Evolutionary conservation across 192 early-diverging fungal genomes (phyloP).

Genomic region (Coemansia sp.): DNA sequence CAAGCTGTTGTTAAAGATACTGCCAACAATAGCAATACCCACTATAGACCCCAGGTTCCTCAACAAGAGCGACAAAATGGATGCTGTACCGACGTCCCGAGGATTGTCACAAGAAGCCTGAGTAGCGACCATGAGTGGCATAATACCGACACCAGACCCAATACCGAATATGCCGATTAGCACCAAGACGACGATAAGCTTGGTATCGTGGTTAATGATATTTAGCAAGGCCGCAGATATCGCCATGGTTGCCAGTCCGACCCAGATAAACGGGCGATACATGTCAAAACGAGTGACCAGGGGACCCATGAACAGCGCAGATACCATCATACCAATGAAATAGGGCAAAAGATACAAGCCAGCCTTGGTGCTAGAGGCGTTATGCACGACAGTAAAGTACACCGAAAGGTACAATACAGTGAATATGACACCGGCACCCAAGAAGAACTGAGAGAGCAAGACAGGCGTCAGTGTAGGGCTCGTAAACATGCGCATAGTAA

Average conservation of each 20-base stretch:
- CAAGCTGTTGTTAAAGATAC: constrained; percentile 35
- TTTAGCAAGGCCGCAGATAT: constrained; percentile 24
- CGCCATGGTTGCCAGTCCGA: constrained; percentile 19
- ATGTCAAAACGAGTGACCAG: constrained; percentile 21
- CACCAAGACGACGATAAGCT: constrained; percentile 15
- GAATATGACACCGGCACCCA: constrained; percentile 28
- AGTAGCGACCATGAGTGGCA: constrained; percentile 29
- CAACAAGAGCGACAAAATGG: constrained; percentile 22
- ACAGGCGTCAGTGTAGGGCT: constrained; percentile 16
- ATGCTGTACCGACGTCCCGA: constrained; percentile 23
- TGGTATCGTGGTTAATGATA: constrained; percentile 19
- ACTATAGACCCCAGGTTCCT: constrained; percentile 30
- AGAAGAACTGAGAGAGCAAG: constrained; percentile 25
- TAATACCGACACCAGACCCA: constrained; percentile 21
- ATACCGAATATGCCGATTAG: constrained; percentile 32
- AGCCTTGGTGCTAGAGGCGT: constrained; percentile 18
- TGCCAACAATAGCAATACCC: constrained; percentile 32
- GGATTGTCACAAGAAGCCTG: constrained; percentile 23
- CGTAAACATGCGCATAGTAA: constrained; percentile 56
- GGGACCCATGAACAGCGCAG: constrained; percentile 20
- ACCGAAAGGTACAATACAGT: constrained; percentile 34
- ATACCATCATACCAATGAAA: constrained; percentile 27
- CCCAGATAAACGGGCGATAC: constrained; percentile 40
- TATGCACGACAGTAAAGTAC: constrained; percentile 27
- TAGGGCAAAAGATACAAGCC: constrained; percentile 34